Percentiles rank a stretch among this genome's conserved stretches.
Evolutionary conservation across 352 stramenopile genomes (phyloP).

Genomic region (Globisporangium perplexum): DNA sequence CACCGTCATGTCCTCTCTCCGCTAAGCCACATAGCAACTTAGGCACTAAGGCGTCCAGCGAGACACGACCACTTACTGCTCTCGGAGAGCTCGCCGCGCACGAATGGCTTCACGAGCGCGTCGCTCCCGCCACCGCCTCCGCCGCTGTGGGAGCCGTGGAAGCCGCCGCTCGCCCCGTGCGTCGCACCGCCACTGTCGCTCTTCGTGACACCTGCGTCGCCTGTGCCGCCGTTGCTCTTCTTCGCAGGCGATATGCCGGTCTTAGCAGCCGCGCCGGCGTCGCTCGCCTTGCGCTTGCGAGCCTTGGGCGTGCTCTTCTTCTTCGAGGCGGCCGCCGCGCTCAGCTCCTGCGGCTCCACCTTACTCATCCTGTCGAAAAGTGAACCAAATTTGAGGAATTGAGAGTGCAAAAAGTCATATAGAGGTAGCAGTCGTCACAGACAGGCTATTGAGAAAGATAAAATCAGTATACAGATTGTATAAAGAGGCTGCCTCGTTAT

Average conservation of each 20-base stretch:
- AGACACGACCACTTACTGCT: constrained; percentile 73
- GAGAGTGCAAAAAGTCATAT: too few relatives aligned
- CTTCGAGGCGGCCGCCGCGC: constrained; percentile 22
- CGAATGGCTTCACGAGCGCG: constrained; percentile 60
- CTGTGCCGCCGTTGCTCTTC: constrained; percentile 11
- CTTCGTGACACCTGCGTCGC: constrained; percentile 6
- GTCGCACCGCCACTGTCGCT: constrained; percentile 1
- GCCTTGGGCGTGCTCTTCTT: constrained; percentile 70
- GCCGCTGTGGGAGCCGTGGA: neutral
- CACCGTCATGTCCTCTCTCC: neutral
- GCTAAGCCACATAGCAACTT: neutral
- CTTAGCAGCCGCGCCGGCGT: constrained; percentile 34
- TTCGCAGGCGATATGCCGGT: constrained; percentile 29
- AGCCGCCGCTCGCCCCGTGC: constrained; percentile 7
- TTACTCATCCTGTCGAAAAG: neutral
- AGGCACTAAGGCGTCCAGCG: too few relatives aligned
- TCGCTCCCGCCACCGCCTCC: constrained; percentile 9
- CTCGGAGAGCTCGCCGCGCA: constrained; percentile 69
- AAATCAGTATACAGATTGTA: too few relatives aligned
- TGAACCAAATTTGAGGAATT: too few relatives aligned
- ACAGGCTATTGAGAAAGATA: too few relatives aligned
- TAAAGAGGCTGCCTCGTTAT: too few relatives aligned
- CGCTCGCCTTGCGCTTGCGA: constrained; percentile 72
- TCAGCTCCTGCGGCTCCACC: neutral
- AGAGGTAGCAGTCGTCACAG: too few relatives aligned